phyloP scores from a whole-genome alignment of 2,329 filamentous ascomycete genomes.

The Penicillium brasilianum region DNA sequence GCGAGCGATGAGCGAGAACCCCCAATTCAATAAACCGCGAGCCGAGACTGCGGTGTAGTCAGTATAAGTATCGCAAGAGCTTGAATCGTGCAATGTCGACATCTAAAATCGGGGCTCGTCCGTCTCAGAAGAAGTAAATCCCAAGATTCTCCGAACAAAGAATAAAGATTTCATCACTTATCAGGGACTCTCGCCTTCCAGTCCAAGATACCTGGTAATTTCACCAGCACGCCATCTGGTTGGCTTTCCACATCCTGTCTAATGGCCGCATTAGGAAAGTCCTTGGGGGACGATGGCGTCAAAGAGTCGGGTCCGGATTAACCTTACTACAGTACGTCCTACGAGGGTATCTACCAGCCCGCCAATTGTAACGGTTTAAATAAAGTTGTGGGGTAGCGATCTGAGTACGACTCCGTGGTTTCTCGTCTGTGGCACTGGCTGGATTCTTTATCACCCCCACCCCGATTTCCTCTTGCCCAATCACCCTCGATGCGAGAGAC shows the following conservation, averaged over 20 bases:
- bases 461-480: no score
- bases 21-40: neutral
- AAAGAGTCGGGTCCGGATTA: constrained; percentile 18
- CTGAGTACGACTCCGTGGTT: neutral
- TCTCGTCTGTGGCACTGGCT: no score
- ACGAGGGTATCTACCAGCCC: neutral
- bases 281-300: constrained; percentile 23
- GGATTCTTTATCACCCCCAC: no score
- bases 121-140: neutral
- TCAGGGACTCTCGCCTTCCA: neutral
- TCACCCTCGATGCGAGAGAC: no score
- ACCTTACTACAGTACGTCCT: neutral
- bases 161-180: neutral
- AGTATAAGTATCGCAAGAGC: neutral
- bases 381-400: constrained; percentile 10
- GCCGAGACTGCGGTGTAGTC: neutral
- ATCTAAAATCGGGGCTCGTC: neutral
- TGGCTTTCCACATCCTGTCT: neutral
- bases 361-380: neutral
- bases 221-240: neutral
- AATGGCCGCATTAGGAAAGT: constrained; percentile 16
- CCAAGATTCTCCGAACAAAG: neutral
- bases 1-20: no score
- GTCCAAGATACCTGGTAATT: neutral
- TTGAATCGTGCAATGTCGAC: no score